Base-by-base conservation (phyloP, 805 yeast species). In the Clavispora carvajalis region DNA sequence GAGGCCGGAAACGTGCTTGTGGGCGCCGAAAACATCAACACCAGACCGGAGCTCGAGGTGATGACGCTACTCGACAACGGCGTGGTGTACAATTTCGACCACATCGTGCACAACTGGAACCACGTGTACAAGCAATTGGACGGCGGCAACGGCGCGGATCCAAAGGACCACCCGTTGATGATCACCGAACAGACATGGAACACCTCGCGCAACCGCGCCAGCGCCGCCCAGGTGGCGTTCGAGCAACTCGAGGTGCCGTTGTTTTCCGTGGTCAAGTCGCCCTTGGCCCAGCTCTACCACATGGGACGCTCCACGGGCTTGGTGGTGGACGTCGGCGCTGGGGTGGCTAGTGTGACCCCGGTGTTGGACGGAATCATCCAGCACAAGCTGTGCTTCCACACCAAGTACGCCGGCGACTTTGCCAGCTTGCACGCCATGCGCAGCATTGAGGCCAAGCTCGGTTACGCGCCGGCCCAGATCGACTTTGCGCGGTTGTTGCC, bases 381-480 rank as follows among this genome's bases (percentile, higher is more conserved):
- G 39, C 64, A 72, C 47, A 83, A 82, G 56, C 84, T 86, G 35
- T 71, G 79, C 5, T 66, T 74, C 45, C 83, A 78, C 58, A 76
- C 86, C 12, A 79, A 77, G 51, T 85, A 74, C 57, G 96, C 90
- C 3, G 98, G 97, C 8, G 91, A 89, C 58, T 90, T 83, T 58
- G 59, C 85, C 40, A 85, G 82, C 58, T 69, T 77, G 38, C 86
- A 85, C 61, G 67, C 80, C 2, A 60, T 74, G 48, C 67, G 76
- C 37, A 76, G 54, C 64, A 52, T 71, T 72, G 46, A 60, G 58
- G 43, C 48, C 17, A 51, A 54, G 33, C 44, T 58, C 37, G 63
- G 66, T 36, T 43, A 55, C 23, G 34, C 34, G 15, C 43, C 44
- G 8, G 19, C 43, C 7, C 45, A 43, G 37, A 43, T 48, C 16